Conservation (phyloP, 352 stramenopile genomes). For the Phytophthora pluvialis region DNA sequence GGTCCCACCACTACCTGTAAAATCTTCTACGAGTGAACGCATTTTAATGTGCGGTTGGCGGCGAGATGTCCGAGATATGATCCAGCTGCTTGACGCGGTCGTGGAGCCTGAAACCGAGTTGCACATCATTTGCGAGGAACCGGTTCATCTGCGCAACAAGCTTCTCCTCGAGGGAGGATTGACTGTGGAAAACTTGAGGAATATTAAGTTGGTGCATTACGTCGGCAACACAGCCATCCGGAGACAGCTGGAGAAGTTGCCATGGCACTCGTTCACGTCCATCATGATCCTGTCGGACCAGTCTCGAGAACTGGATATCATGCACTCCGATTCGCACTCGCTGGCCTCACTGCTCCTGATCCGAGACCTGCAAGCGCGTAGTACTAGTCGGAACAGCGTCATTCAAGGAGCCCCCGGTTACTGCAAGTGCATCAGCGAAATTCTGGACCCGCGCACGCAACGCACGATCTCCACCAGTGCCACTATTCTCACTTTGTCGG, state of each 20-base stretch:
- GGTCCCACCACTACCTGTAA: constrained; percentile 31
- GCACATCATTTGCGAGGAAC: constrained; percentile 86
- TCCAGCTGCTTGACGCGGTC: constrained; percentile 77
- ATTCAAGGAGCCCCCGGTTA: constrained; percentile 26
- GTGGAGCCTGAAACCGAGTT: constrained; percentile 66
- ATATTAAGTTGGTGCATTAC: constrained; percentile 57
- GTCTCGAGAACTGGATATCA: constrained; percentile 74
- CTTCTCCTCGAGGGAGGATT: constrained; percentile 64
- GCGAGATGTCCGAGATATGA: constrained; percentile 90
- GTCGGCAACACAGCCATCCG: constrained; percentile 82
- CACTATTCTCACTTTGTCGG: constrained; percentile 72
- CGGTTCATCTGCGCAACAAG: constrained; percentile 64
- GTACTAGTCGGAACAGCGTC: constrained; percentile 5
- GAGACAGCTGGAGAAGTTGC: constrained; percentile 64
- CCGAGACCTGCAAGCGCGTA: constrained; percentile 68
- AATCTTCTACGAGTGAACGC: constrained; percentile 41
- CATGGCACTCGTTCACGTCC: constrained; percentile 75
- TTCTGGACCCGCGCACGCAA: constrained; percentile 87
- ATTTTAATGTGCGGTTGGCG: constrained; percentile 90
- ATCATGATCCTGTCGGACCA: constrained; percentile 86
- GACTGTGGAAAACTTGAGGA: constrained; percentile 54
- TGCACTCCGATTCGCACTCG: constrained; percentile 86
- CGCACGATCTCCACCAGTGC: constrained; percentile 77
- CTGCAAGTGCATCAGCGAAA: constrained; percentile 86
- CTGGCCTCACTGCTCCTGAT: constrained; percentile 85